phyloP scores from a whole-genome alignment of 2,329 filamentous ascomycete genomes.

The Xylariales sp. region DNA sequence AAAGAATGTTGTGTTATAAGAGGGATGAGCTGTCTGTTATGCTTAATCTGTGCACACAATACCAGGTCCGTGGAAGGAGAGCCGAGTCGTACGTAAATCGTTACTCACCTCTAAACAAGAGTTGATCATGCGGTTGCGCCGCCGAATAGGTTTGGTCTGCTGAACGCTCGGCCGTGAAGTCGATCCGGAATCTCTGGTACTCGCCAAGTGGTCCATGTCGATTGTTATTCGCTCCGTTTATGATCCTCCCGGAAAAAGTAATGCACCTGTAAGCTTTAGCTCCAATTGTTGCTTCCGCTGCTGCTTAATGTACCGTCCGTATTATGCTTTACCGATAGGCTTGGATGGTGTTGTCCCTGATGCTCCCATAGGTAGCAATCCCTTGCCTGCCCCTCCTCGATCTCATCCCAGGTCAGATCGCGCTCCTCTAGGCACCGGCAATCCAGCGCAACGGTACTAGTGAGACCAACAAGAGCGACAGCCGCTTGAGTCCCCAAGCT shows the following conservation, averaged over 20 bases:
- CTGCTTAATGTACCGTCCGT: conserved; percentile 7
- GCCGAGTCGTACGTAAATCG: conserved; percentile 3
- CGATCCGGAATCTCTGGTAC: conserved; percentile 35
- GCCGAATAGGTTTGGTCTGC: conserved; percentile 60
- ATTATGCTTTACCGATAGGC: conserved; percentile 9
- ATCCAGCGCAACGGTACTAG: conserved; percentile 27
- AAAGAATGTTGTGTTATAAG: background rate
- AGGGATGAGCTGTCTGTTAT: background rate
- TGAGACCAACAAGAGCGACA: conserved; percentile 12
- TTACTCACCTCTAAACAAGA: conserved; percentile 68
- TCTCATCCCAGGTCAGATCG: conserved; percentile 30
- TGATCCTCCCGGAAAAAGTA: conserved; percentile 1
- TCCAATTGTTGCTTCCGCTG: conserved; percentile 6
- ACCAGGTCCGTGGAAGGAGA: conserved; percentile 23
- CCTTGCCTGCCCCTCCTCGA: conserved; percentile 20
- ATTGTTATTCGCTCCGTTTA: conserved; percentile 6
- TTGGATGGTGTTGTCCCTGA: conserved; percentile 17
- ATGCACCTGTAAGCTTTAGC: conserved; percentile 12
- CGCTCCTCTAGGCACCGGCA: conserved; percentile 11
- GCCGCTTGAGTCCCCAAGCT: background rate
- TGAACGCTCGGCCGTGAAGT: conserved; percentile 41
- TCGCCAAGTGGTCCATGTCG: conserved; percentile 34
- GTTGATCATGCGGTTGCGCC: conserved; percentile 74
- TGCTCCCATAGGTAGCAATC: conserved; percentile 25
- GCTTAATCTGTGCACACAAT: conserved; percentile 28